Evolutionary conservation across 2,329 filamentous ascomycete genomes (phyloP), one percentile per base, ranked within the genome.

Genomic region (Paraconiothyrium sp.): DNA sequence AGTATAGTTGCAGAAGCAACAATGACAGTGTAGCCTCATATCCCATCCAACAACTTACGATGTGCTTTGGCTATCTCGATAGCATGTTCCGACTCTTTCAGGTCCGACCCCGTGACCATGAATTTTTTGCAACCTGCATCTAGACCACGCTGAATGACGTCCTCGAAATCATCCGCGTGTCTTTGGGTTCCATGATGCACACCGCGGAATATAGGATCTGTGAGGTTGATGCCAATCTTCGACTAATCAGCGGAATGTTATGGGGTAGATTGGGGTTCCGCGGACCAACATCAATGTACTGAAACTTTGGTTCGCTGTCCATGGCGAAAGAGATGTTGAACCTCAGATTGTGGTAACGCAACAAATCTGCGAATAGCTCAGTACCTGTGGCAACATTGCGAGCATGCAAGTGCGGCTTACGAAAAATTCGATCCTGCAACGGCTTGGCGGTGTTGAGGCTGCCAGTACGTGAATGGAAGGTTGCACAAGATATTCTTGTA

Each of bases 201-300:
- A 54, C 95, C 95, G 50, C 88, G 87, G 79, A 94, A 99, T 62
- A 97, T 92, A 56, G 92, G 92, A 74, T 99, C 95, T 57, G 94
- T 92, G 58, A 99, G 86, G 79, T 99, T 99, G 84, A 99, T 97
- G 60, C 94, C 95, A 73, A 99, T 87, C 87, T 90, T 46, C 69
- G 13, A 32, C 7, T 59, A 20, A 41, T 72, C 52, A 72, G 58
- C 39, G 49, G 44, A 32, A 43, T 35, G 34, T 60, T 43, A 39
- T 44, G 58, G 47, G 34, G 54, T n/a, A 54, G 50, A 50, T 57
- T 55, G 54, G 39, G 60, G 59, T 54, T 47, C 51, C 59, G 75
- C 69, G 66, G 61, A 80, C 80, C 72, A 69, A 83, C 80, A 79
- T 83, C 81, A 58, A 80, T 76, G 62, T 81, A 83, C 67, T 72